Evolutionary conservation across 305 asterid species (phyloP).

Genomic region (Fraxinus floribunda): DNA sequence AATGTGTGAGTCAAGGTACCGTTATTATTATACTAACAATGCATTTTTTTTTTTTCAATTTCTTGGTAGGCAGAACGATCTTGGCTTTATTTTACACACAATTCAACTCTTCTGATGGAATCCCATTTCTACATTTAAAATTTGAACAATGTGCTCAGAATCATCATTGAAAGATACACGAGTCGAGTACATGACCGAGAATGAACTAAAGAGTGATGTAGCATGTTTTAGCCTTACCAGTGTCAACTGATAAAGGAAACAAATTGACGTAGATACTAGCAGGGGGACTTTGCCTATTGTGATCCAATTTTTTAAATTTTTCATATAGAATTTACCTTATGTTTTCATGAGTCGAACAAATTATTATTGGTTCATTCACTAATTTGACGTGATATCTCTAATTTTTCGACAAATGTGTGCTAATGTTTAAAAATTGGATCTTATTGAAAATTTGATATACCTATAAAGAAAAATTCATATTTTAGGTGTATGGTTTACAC

Average conservation of each 20-base stretch:
- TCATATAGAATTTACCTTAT: constrained; percentile 18
- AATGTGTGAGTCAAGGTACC: constrained; percentile 67
- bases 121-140: too few species aligned
- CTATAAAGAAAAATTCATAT: too few species aligned
- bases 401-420: neutral
- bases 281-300: constrained; percentile 23
- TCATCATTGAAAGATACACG: constrained; percentile 61
- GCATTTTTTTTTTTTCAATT: too few species aligned
- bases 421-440: neutral
- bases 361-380: too few species aligned
- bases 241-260: constrained; percentile 38
- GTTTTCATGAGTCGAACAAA: neutral
- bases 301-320: neutral
- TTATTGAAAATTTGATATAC: too few species aligned
- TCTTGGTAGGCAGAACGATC: neutral
- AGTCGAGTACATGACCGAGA: constrained; percentile 63
- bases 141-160: too few species aligned
- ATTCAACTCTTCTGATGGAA: too few species aligned
- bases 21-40: too few species aligned
- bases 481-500: too few species aligned
- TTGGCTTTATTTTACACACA: neutral
- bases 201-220: constrained; percentile 78
- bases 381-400: too few species aligned
- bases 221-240: constrained; percentile 81
- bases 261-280: constrained; percentile 24